Percentiles rank a stretch among this genome's conserved stretches.
Conservation (phyloP, 2,329 filamentous ascomycete species). For the Phyllosticta citriasiana region DNA sequence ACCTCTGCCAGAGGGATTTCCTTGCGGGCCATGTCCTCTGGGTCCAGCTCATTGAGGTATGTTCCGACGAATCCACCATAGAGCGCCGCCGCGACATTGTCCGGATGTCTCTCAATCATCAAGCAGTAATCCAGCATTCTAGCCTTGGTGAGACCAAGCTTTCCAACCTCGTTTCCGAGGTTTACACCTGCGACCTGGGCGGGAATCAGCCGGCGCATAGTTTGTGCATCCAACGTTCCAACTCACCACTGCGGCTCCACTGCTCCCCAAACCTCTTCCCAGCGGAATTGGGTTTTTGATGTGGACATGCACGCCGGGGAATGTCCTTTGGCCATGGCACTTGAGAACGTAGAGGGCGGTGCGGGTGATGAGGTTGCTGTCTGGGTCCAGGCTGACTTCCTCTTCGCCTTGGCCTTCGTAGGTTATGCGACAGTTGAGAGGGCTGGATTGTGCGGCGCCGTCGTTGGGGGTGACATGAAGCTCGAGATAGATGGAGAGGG, state of each 20-base stretch:
- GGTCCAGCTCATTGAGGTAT: slow-evolving; percentile 83
- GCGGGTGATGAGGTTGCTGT: slow-evolving; percentile 85
- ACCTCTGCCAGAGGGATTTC: slow-evolving; percentile 95
- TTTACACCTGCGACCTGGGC: slow-evolving; percentile 67
- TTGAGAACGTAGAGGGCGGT: slow-evolving; percentile 90
- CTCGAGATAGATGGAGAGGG: slow-evolving; percentile 88
- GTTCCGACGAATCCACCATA: slow-evolving; percentile 96
- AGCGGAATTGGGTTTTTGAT: slow-evolving; percentile 93
- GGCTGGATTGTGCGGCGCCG: slow-evolving; percentile 42
- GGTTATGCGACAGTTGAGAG: slow-evolving; percentile 78
- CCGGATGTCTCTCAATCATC: slow-evolving; percentile 64
- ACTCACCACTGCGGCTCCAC: slow-evolving; percentile 71
- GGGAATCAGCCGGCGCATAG: slow-evolving; percentile 6
- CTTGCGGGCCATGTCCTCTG: slow-evolving; percentile 78
- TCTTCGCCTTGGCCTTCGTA: slow-evolving; percentile 77
- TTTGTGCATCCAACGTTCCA: not conserved
- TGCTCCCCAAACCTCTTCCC: slow-evolving; percentile 86
- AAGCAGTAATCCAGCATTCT: slow-evolving; percentile 90
- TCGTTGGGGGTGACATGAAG: slow-evolving; percentile 64
- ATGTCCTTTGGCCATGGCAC: slow-evolving; percentile 77
- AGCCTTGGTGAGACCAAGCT: slow-evolving; percentile 65
- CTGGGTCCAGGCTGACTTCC: slow-evolving; percentile 72
- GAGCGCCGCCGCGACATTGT: slow-evolving; percentile 72
- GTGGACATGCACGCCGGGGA: slow-evolving; percentile 86
- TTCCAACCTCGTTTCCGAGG: slow-evolving; percentile 79